Base-by-base conservation (phyloP, 2,329 filamentous ascomycete genomes). In the Hymenotorrendiella dingleyae region DNA sequence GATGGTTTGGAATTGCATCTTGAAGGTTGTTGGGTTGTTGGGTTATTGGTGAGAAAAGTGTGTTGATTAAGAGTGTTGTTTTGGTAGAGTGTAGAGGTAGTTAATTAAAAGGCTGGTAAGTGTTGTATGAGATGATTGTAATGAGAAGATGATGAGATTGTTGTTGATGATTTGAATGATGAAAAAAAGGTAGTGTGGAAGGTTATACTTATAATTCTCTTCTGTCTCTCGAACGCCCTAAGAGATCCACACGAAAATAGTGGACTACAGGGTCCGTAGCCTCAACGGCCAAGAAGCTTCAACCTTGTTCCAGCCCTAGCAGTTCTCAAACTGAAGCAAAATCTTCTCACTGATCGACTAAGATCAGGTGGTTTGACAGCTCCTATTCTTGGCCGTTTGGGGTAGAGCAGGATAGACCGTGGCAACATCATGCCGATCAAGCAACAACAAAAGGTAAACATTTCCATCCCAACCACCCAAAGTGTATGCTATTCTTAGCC, bases 1-100 rank as follows among this genome's bases (percentile, higher is more conserved):
- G 42, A 54, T 16, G 40, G 37, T 49, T 46, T 54, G 53, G 45
- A 49, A 55, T 50, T 58, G 56, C 56, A 58, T 58, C 9, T 42
- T 52, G 47, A 44, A 21, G 28, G 22, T 42, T 46, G 36, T 19
- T 10, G 29, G 38, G 6, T 24, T 22, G 37, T 45, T 47, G 32
- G 40, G 42, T 30, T 20, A 30, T 30, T 19, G 12, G 8, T 11
- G 22, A 24, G 20, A 16, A 23, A 46, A 33, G 23, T 36, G 30
- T 23, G 10, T 36, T 37, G 36, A 33, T 40, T 45, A 12, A 16
- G 36, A 27, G n/a, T 8, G 19, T 20, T 20, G 11, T n/a, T 34
- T 36, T 37, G 34, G 33, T 42, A 38, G 23, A 27, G 33, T 20
- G 33, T 32, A n/a, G 21, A n/a, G 14, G 19, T 45, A 32, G 36